Base-by-base conservation (phyloP, 768 basidiomycete genomes). In the Phanerochaete sordida region DNA sequence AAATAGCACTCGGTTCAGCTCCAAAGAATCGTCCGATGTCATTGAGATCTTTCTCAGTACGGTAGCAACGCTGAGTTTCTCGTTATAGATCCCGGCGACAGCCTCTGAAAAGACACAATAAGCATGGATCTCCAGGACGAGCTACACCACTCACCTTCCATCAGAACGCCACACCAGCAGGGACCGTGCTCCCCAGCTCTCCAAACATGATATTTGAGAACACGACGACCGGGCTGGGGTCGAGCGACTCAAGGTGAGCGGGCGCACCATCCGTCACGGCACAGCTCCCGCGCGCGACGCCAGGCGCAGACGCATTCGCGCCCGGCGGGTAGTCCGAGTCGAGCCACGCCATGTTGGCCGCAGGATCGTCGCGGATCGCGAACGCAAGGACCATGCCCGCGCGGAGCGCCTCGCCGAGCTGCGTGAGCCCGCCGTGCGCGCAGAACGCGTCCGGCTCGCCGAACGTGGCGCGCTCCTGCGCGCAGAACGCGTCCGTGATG, bases 291-390 rank as follows among this genome's bases (percentile, higher is more conserved):
- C 58, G 58, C 21, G 49, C 26, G 19, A 59, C 58, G 24, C 58
- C 58, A 51, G 58, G 58, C 19, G 61, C 56, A 64, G 72, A 67
- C 49, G 64, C 48, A 54, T 21, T 12, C 37, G n/a, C 27, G 49
- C 30, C 21, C 43, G 66, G 56, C 43, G 68, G 82, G 75, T 79
- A 82, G 74, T 69, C 70, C 61, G 70, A 72, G 76, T 84, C 81
- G 69, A 84, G 81, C 82, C 82, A 84, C 64, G 81, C 75, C 82
- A 83, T 83, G 70, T 77, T 73, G 58, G 70, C 81, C 33, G 72
- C 71, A 65, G 82, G 75, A 70, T 83, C 81, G 66, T 82, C 81
- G 81, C 81, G 81, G 11, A 43, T 19, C 19, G 35, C 39, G 64
- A 83, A 66, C 53, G 79, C 78, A 62, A 82, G 70, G 26, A 81